Percentiles rank a stretch among this genome's conserved stretches.
Evolutionary conservation across 2,329 filamentous ascomycete genomes (phyloP).

Genomic region (Chrysoporthe puriensis): DNA sequence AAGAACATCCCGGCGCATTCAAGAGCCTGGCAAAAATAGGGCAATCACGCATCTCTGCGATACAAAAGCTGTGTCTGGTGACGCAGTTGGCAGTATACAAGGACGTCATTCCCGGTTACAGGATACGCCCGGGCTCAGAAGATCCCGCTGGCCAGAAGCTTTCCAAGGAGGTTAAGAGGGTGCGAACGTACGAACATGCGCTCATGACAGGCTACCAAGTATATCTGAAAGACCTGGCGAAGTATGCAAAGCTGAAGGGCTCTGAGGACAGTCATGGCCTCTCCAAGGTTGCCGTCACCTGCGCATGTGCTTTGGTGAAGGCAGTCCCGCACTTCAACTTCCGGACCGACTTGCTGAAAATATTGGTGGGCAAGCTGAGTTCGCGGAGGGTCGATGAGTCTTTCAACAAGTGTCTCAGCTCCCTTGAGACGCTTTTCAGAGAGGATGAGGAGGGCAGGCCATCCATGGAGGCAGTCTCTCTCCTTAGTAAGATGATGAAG

Average conservation of each 20-base stretch:
- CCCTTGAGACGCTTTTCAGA: conserved; percentile 79
- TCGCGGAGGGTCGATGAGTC: conserved; percentile 72
- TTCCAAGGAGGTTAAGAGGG: conserved; percentile 85
- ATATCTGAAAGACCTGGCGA: conserved; percentile 77
- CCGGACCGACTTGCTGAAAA: conserved; percentile 82
- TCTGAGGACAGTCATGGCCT: conserved; percentile 53
- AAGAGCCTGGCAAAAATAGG: conserved; percentile 77
- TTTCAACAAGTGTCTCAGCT: conserved; percentile 75
- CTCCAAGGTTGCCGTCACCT: conserved; percentile 78
- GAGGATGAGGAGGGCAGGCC: conserved; percentile 90
- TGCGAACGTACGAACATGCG: conserved; percentile 85
- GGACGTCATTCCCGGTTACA: conserved; percentile 93
- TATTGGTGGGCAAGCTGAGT: conserved; percentile 83
- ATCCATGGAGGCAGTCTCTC: conserved; percentile 81
- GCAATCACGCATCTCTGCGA: conserved; percentile 68
- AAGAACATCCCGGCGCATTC: conserved; percentile 82
- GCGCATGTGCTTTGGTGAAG: conserved; percentile 78
- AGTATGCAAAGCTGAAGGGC: conserved; percentile 62
- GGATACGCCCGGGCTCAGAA: conserved; percentile 81
- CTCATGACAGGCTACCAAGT: conserved; percentile 82
- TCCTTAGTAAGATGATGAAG: conserved; percentile 95
- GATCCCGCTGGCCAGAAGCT: conserved; percentile 77
- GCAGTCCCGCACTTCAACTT: conserved; percentile 98
- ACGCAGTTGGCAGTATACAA: conserved; percentile 92
- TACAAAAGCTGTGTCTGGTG: conserved; percentile 84